Base-by-base conservation (phyloP, 2,329 filamentous ascomycete genomes). In the Claviceps arundinis region DNA sequence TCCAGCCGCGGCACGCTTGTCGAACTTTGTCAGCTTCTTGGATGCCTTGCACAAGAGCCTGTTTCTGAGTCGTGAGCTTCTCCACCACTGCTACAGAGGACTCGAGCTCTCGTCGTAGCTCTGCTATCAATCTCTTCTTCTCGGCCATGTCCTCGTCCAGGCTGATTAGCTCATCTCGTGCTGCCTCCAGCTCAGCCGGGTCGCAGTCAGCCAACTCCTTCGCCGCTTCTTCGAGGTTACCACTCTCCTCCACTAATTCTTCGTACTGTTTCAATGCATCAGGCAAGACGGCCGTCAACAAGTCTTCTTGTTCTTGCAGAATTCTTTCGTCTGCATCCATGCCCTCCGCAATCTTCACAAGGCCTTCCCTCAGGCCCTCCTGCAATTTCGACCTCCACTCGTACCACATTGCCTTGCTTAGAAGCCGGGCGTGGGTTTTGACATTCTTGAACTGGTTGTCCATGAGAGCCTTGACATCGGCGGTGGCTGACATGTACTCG, bases 361-460 rank as follows among this genome's bases (percentile, higher is more conserved):
- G 77, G 3, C 87, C 90, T 59, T 89, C 83, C 63, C 86, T 89
- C 40, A 98, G 76, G 17, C 88, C 86, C 56, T 84, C 70, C 52
- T 89, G 82, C 24, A 97, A 77, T 61, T 93, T 91, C 76, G 87
- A 91, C 42, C 93, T 84, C 93, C 93, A 98, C 62, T 91, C 86
- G 65, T 98, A 98, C 93, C 93, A 98, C 73, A 93, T 90, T 53
- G 88, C 89, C 65, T 96, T 96, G 70, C 91, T 96, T 50, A 90
- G 74, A 14, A 96, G 76, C 26, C 93, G 81, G 16, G 91, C 89
- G 65, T 95, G 87, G 0, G 89, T 90, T 72, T 96, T 97, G 67
- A 95, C 86, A 62, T 97, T 96, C 67, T 95, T 93, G 74, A 98
- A 93, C 64, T 97, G 90, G 58, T 87, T 93, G 70, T 98, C 91